phyloP scores from a whole-genome alignment of 148 eudicot genomes.

The Rhododendron ferrugineum region DNA sequence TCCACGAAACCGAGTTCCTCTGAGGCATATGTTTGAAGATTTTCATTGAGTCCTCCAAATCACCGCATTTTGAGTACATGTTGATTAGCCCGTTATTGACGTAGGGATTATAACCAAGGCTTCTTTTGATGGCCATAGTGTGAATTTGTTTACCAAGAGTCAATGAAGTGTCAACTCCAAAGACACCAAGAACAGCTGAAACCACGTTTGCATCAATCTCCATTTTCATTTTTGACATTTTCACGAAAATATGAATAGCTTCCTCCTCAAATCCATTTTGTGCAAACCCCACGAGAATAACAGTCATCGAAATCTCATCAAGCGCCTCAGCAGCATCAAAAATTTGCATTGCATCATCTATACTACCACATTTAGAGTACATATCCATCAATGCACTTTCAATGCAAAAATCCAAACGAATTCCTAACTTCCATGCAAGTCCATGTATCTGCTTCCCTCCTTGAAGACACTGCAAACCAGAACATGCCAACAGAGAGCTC shows the following conservation, averaged over 20 bases:
- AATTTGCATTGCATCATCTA: conserved; percentile 54
- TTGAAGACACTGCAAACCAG: conserved; percentile 54
- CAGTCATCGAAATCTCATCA: conserved; percentile 71
- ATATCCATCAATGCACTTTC: conserved; percentile 92
- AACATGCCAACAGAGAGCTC: conserved; percentile 63
- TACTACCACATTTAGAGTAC: conserved; percentile 75
- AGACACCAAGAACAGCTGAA: conserved; percentile 75
- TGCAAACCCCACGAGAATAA: conserved; percentile 67
- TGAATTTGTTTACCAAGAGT: conserved; percentile 73
- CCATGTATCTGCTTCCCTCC: conserved; percentile 71
- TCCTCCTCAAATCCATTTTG: conserved; percentile 80
- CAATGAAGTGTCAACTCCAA: conserved; percentile 60
- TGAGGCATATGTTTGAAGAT: conserved; percentile 47
- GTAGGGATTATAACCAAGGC: conserved; percentile 39
- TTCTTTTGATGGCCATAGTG: conserved; percentile 50
- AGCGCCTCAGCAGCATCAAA: conserved; percentile 55
- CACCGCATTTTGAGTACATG: conserved; percentile 93
- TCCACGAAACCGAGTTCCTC: conserved; percentile 75
- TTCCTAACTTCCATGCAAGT: conserved; percentile 53
- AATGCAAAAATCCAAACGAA: conserved; percentile 54
- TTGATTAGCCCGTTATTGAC: conserved; percentile 80
- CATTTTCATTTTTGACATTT: conserved; percentile 51
- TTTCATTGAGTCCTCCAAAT: conserved; percentile 48
- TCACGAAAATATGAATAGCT: conserved; percentile 54
- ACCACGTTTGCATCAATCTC: conserved; percentile 68